Percentiles rank a stretch among this genome's conserved stretches.
Evolutionary conservation across 2,329 filamentous ascomycete species (phyloP).

Genomic region (Lasiodiplodia sp.): DNA sequence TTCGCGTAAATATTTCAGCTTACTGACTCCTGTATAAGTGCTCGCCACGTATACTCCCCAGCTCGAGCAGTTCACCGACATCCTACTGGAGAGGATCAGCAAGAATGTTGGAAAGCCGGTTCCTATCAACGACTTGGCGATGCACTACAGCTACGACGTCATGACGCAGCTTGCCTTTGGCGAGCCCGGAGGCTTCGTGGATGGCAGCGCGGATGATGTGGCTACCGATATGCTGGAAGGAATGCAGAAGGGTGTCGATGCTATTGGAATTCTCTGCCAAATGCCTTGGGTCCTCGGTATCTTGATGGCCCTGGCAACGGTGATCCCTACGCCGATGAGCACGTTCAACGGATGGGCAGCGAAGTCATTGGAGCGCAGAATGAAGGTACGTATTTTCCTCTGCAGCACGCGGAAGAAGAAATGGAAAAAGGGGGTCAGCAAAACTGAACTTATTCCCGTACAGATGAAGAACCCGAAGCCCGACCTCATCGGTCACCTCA

Average conservation of each 20-base stretch:
- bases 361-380: constrained; percentile 10
- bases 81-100: constrained; percentile 1
- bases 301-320: constrained; percentile 5
- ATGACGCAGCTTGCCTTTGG: constrained; percentile 55
- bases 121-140: constrained; percentile 4
- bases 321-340: constrained; percentile 16
- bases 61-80: constrained; percentile 4
- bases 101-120: neutral
- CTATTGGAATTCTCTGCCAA: constrained; percentile 6
- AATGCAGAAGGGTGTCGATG: constrained; percentile 50
- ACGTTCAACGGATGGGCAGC: constrained; percentile 10
- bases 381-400: neutral
- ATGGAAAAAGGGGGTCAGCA: neutral
- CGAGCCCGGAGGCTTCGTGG: constrained; percentile 52
- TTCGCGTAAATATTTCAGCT: neutral
- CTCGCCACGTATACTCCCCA: constrained; percentile 15
- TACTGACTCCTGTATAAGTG: neutral
- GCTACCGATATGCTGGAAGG: constrained; percentile 50
- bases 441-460: neutral
- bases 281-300: constrained; percentile 17
- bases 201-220: constrained; percentile 1
- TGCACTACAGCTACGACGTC: constrained; percentile 59
- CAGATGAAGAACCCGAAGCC: constrained; percentile 33
- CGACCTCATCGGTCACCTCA: constrained; percentile 38
- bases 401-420: neutral